These are phyloP conservation scores for Pyrenochaeta sp. DNA, from an alignment of 2,329 filamentous ascomycete genomes.

Conservation along the genomic window DNA sequence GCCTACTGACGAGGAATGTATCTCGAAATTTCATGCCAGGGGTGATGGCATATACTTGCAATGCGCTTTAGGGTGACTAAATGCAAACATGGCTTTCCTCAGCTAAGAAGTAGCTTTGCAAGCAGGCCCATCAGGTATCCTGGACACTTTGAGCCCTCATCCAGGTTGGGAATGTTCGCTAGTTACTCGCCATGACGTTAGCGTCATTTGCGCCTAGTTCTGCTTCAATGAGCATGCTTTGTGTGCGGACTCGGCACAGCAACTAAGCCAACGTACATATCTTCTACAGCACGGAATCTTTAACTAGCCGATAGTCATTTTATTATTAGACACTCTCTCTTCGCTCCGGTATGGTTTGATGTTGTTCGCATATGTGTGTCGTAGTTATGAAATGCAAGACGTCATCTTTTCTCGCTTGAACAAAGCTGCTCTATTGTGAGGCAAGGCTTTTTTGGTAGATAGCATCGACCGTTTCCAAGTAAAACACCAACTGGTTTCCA, in stretches of 20 bases:
- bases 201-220: background rate
- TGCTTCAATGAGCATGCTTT: background rate
- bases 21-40: too few relatives aligned
- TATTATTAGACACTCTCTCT: background rate
- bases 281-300: background rate
- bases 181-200: background rate
- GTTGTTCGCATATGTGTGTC: slow-evolving; percentile 8
- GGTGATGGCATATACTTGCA: too few relatives aligned
- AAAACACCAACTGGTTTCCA: too few relatives aligned
- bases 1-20: too few relatives aligned
- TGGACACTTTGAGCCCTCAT: too few relatives aligned
- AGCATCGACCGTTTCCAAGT: too few relatives aligned
- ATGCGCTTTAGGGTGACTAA: too few relatives aligned
- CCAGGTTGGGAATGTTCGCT: background rate
- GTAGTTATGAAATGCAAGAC: slow-evolving; percentile 25
- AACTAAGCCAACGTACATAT: background rate
- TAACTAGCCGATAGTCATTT: background rate
- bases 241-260: background rate
- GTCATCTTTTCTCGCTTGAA: slow-evolving; percentile 28
- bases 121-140: too few relatives aligned
- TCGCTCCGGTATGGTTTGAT: background rate
- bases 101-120: too few relatives aligned
- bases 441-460: too few relatives aligned
- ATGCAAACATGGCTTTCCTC: too few relatives aligned
- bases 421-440: too few relatives aligned